These are phyloP conservation scores for Botrytis aclada DNA, from an alignment of 2,329 filamentous ascomycete genomes.

Conservation along the genomic window DNA sequence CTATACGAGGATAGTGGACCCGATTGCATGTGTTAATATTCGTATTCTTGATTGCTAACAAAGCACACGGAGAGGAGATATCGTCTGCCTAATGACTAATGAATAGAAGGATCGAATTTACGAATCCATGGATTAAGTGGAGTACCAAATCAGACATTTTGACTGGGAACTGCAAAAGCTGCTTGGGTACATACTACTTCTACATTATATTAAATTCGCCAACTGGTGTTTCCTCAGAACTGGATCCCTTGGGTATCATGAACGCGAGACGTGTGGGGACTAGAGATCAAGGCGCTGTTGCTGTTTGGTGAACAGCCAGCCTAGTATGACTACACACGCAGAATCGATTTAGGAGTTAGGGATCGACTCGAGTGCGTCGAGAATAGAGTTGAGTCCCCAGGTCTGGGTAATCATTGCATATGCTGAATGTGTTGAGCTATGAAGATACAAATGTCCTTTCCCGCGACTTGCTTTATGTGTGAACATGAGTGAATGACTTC, in stretches of 20 bases:
- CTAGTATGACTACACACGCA: constrained; percentile 53
- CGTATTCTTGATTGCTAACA: constrained; percentile 55
- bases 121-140: constrained; percentile 50
- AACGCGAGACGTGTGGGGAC: constrained; percentile 58
- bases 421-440: constrained; percentile 53
- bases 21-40: constrained; percentile 49
- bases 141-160: constrained; percentile 62
- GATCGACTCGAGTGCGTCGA: constrained; percentile 55
- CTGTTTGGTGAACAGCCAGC: constrained; percentile 64
- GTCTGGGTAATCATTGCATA: constrained; percentile 61
- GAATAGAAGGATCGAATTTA: constrained; percentile 48
- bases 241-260: constrained; percentile 61
- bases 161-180: constrained; percentile 52
- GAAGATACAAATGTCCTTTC: constrained; percentile 57
- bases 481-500: too few species aligned
- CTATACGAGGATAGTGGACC: constrained; percentile 51
- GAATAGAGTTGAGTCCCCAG: constrained; percentile 59
- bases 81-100: constrained; percentile 59
- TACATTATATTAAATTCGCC: constrained; percentile 51
- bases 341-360: constrained; percentile 48
- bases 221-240: constrained; percentile 59
- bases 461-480: constrained; percentile 47
- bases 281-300: constrained; percentile 61
- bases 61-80: constrained; percentile 53
- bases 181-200: constrained; percentile 56